Evolutionary conservation across 768 basidiomycete species (phyloP).

Genomic region (Termitomyces sp.): DNA sequence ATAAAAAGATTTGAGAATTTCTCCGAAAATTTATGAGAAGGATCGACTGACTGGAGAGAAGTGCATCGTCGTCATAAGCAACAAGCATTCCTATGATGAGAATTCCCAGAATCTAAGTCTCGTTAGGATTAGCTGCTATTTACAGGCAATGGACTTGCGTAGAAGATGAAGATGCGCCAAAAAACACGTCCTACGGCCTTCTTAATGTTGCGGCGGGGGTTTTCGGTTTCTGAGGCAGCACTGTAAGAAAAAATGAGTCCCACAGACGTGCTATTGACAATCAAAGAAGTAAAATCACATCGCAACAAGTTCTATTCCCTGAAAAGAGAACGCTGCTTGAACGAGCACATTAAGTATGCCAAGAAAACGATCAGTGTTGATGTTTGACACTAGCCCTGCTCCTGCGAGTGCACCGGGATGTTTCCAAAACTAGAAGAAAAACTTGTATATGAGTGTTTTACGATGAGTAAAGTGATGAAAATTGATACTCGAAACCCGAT

Average conservation of each 20-base stretch:
- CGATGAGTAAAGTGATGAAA: conserved; percentile 13
- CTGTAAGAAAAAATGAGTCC: conserved; percentile 25
- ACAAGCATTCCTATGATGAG: conserved; percentile 78
- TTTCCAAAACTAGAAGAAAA: conserved; percentile 50
- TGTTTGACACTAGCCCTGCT: conserved; percentile 32
- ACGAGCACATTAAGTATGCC: conserved; percentile 39
- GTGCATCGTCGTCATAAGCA: conserved; percentile 50
- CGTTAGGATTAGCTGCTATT: background rate
- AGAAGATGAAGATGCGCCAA: conserved; percentile 77
- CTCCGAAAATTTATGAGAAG: background rate
- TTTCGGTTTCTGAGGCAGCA: conserved; percentile 72
- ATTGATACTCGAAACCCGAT: conserved; percentile 58
- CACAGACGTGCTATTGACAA: background rate
- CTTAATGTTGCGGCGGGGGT: conserved; percentile 72
- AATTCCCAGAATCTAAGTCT: conserved; percentile 53
- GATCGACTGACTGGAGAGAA: conserved; percentile 32
- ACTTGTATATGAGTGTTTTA: background rate
- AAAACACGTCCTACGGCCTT: conserved; percentile 75
- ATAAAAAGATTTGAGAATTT: background rate
- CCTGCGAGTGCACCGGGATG: conserved; percentile 58
- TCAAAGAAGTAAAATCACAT: conserved; percentile 30
- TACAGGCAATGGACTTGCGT: conserved; percentile 31
- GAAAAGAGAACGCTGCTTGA: conserved; percentile 67
- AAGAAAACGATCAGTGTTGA: conserved; percentile 43
- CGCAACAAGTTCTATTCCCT: conserved; percentile 71